Evolutionary conservation across 176 grass and related monocot species (phyloP), one percentile per base, ranked within the genome.

Genomic region (Bonia amplexicaulis): DNA sequence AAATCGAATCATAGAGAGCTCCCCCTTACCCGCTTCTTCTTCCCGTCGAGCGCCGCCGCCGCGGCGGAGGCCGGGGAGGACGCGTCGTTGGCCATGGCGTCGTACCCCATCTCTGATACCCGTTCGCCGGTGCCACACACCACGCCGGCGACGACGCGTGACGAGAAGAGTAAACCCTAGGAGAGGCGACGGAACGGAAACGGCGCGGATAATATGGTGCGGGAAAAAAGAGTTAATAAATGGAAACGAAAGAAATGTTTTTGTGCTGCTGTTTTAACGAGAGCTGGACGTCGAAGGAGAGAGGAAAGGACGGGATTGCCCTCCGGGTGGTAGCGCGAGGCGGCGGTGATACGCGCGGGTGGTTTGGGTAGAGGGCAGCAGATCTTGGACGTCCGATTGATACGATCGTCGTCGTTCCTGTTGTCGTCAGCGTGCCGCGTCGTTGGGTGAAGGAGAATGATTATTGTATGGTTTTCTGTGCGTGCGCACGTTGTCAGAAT

Each of bases 1-100:
- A 61, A 90, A 84, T 69, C 87, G 55, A 84, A 68, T 45, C 85
- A 53, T 0, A 64, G 58, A 77, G 51, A 63, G 5, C 61, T 45
- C 49, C 2, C 68, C 53, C 52, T 79, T 71, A 95, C 93, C 91
- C 85, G 76, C 87, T 90, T 98, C 88, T 95, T 98, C 91, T 89
- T 95, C 11, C 79, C 76, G 73, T 98, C 95, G 63, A 91, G 87
- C 52, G 87, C 66, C 40, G 75, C 58, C 53, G 87, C 73, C 41
- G 78, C 31, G 14, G 12, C 31, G 15, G 6, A 66, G 29, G 31
- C 64, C 55, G 54, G 70, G 26, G 85, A 81, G 33, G 92, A 74
- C 49, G 85, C 89, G 84, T 86, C 49, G 49, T 81, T 54, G 49
- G 79, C 66, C 79, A 81, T 58, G n/a, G 79, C 82, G 82, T 92